Conservation (phyloP, 371 early-diverging fungal genomes). For the Vairimorpha necatrix region DNA sequence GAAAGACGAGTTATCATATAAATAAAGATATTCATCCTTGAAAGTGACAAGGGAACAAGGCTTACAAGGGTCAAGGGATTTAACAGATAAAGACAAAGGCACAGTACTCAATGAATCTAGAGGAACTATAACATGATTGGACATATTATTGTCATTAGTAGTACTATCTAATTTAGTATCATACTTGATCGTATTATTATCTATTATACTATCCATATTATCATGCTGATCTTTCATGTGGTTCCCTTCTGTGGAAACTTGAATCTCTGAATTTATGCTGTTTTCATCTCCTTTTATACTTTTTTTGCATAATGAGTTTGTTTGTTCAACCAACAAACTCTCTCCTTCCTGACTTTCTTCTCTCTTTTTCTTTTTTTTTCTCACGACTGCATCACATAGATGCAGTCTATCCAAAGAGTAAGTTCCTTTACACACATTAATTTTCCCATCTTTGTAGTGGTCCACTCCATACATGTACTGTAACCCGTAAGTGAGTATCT, state of each 20-base stretch:
- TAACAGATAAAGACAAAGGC: neutral
- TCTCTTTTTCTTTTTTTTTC: neutral
- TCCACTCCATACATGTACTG: conserved; percentile 36
- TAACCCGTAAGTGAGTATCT: conserved; percentile 13
- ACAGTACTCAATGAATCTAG: neutral
- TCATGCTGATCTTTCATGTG: neutral
- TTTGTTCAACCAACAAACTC: neutral
- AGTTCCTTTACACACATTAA: neutral
- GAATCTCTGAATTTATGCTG: neutral
- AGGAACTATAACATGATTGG: neutral
- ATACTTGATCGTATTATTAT: neutral
- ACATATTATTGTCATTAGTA: neutral
- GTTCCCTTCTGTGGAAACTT: neutral
- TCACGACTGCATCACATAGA: conserved; percentile 5
- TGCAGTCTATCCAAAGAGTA: conserved; percentile 16
- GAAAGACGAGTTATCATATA: neutral
- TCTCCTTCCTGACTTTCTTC: neutral
- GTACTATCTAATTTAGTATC: neutral
- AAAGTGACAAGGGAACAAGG: neutral
- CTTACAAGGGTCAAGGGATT: neutral
- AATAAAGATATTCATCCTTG: neutral
- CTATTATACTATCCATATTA: neutral
- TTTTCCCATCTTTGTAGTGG: conserved; percentile 5
- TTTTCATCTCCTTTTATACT: neutral
- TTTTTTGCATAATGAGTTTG: neutral